Conservation (phyloP, 148 eudicot genomes). For the Talinum fruticosum region DNA sequence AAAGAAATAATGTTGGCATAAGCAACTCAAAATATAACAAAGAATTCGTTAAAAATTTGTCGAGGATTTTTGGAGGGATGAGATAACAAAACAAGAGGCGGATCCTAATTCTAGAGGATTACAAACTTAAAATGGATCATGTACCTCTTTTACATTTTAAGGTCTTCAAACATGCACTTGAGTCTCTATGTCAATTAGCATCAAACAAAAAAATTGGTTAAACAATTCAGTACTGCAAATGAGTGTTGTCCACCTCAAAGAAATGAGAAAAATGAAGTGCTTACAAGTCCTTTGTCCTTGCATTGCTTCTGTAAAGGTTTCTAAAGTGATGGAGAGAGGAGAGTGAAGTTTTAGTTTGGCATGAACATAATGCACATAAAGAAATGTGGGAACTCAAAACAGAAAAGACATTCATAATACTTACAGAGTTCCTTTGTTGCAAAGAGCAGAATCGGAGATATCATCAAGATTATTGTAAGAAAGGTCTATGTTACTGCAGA, state of each 20-base stretch:
- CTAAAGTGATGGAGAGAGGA: constrained; percentile 28
- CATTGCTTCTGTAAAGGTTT: constrained; percentile 54
- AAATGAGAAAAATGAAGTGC: constrained; percentile 16
- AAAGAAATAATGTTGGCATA: too few species aligned
- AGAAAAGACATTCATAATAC: constrained; percentile 13
- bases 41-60: too few species aligned
- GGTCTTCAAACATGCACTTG: too few species aligned
- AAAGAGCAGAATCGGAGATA: constrained; percentile 30
- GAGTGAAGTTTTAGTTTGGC: not conserved
- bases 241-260: not conserved
- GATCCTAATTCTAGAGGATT: too few species aligned
- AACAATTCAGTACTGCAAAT: not conserved
- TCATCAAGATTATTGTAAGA: constrained; percentile 54
- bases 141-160: too few species aligned
- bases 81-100: too few species aligned
- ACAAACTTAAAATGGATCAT: too few species aligned
- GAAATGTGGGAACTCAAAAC: constrained; percentile 1
- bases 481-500: constrained; percentile 56
- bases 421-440: constrained; percentile 40
- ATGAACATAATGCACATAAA: not conserved
- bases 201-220: constrained; percentile 7
- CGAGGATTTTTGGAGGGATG: too few species aligned
- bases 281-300: constrained; percentile 35
- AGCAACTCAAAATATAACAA: too few species aligned
- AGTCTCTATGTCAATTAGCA: too few species aligned